These are phyloP conservation scores for Xylariaceae sp. DNA, from an alignment of 2,329 filamentous ascomycete species.

Conservation along the genomic window DNA sequence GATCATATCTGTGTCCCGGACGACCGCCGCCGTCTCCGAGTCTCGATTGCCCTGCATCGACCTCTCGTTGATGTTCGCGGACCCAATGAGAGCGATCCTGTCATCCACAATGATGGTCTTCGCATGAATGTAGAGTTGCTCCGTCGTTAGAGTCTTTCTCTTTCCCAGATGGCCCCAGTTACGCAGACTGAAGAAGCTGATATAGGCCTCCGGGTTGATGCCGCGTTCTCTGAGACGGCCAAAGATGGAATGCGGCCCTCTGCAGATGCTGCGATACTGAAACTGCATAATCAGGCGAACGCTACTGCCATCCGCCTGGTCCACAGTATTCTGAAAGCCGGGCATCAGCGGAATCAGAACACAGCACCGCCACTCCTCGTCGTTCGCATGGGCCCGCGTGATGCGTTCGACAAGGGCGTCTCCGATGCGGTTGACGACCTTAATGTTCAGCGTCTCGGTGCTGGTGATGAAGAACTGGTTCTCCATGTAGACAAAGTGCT, in stretches of 20 bases:
- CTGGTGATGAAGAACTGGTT: conserved; percentile 98
- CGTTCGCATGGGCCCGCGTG: conserved; percentile 73
- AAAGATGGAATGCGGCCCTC: conserved; percentile 88
- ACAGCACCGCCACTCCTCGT: conserved; percentile 84
- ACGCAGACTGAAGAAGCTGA: conserved; percentile 87
- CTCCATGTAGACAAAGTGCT: conserved; percentile 97
- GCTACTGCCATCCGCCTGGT: conserved; percentile 88
- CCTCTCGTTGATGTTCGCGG: conserved; percentile 96
- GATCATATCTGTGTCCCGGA: conserved; percentile 89
- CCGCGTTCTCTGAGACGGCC: conserved; percentile 70
- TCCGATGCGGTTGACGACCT: conserved; percentile 88
- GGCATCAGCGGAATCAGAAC: conserved; percentile 93
- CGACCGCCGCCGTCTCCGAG: conserved; percentile 84
- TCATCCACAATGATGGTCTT: conserved; percentile 97
- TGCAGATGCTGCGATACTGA: conserved; percentile 92
- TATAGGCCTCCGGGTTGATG: conserved; percentile 92
- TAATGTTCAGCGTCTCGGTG: conserved; percentile 79
- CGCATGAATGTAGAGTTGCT: conserved; percentile 96
- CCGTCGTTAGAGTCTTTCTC: conserved; percentile 77
- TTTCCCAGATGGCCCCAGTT: conserved; percentile 88
- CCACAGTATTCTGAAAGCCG: conserved; percentile 96
- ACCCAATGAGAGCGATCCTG: conserved; percentile 86
- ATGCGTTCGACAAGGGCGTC: conserved; percentile 92
- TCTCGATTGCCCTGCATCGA: conserved; percentile 91
- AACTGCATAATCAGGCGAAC: conserved; percentile 95